Conservation (phyloP, 1,284 basidiomycete genomes). For the Schizopora paradoxa region DNA sequence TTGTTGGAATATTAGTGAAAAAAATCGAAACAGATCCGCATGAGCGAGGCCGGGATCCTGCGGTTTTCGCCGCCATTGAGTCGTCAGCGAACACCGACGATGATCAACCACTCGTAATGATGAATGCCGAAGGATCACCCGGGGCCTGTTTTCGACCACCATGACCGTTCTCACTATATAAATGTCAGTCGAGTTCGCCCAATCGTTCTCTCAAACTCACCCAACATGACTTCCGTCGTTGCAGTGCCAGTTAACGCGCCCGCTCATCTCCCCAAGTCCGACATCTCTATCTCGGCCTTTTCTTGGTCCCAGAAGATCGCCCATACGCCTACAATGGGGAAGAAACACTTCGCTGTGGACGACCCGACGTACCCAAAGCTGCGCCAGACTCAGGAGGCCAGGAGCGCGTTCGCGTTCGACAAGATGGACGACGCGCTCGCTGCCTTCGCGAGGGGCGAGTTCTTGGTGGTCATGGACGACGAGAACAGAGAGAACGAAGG, state of each 20-base stretch:
- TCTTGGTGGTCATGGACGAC: conserved; percentile 95
- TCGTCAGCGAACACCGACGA: too few relatives aligned
- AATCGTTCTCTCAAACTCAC: not conserved
- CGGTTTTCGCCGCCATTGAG: too few relatives aligned
- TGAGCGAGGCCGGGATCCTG: too few relatives aligned
- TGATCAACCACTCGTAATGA: too few relatives aligned
- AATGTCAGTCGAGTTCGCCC: too few relatives aligned
- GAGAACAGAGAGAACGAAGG: conserved; percentile 93
- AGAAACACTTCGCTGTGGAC: not conserved
- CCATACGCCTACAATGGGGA: not conserved
- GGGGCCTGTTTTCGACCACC: too few relatives aligned
- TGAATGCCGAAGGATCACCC: too few relatives aligned
- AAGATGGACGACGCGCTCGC: conserved; percentile 74
- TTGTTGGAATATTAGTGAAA: too few relatives aligned
- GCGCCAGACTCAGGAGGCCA: not conserved
- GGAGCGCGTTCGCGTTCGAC: conserved; percentile 44
- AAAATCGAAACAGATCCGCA: too few relatives aligned
- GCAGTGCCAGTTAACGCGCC: not conserved
- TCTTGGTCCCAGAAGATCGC: not conserved
- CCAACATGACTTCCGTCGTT: not conserved
- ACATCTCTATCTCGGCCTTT: not conserved
- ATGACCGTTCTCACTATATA: too few relatives aligned
- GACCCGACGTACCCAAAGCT: conserved; percentile 16
- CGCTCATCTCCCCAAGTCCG: not conserved
- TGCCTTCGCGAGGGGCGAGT: conserved; percentile 80